Conservation (phyloP, 2,329 filamentous ascomycete species). For the Thielaviopsis populi region DNA sequence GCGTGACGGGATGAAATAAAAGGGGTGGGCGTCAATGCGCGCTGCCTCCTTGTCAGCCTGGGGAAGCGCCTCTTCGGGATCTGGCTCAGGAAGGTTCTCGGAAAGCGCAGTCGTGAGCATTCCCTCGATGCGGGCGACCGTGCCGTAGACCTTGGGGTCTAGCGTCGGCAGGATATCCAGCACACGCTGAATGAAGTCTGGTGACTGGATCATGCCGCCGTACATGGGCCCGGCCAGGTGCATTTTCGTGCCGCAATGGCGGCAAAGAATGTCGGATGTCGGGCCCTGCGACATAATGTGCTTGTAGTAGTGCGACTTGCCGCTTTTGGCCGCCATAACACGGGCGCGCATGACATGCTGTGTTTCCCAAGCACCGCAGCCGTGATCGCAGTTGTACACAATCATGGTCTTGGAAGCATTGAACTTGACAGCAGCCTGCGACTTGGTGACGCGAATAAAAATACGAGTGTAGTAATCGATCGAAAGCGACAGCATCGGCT, state of each 20-base stretch:
- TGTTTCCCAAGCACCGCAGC: constrained; percentile 82
- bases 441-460: constrained; percentile 69
- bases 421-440: constrained; percentile 78
- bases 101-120: constrained; percentile 84
- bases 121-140: constrained; percentile 66
- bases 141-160: constrained; percentile 59
- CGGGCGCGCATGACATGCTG: constrained; percentile 63
- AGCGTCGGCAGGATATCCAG: constrained; percentile 55
- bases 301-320: constrained; percentile 57
- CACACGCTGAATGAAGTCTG: constrained; percentile 65
- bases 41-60: constrained; percentile 40
- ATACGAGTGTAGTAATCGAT: constrained; percentile 92
- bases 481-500: constrained; percentile 80
- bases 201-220: constrained; percentile 73
- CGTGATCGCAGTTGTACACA: constrained; percentile 77
- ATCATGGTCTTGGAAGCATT: constrained; percentile 83
- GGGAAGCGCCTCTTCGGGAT: constrained; percentile 23
- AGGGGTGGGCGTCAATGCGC: constrained; percentile 57
- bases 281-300: constrained; percentile 61
- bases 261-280: constrained; percentile 48
- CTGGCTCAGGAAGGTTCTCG: constrained; percentile 38
- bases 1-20: constrained; percentile 67
- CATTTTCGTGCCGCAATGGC: constrained; percentile 73
- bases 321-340: constrained; percentile 52
- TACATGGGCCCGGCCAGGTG: constrained; percentile 93